Evolutionary conservation across 2,329 filamentous ascomycete genomes (phyloP).

Genomic region (Hypoxylon sp.): DNA sequence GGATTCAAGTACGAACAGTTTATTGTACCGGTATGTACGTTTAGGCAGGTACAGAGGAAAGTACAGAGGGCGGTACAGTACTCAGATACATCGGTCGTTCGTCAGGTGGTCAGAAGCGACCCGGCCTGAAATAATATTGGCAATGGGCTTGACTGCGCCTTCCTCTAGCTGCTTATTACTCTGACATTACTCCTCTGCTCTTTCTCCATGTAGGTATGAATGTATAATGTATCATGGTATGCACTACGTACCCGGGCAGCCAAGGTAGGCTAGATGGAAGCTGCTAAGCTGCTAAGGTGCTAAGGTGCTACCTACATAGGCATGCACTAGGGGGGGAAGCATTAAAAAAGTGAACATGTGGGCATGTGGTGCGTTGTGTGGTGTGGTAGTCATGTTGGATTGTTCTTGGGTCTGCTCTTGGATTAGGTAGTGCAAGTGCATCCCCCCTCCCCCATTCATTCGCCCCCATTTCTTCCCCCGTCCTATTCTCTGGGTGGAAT

Average conservation of each 20-base stretch:
- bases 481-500: conserved; percentile 40
- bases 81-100: conserved; percentile 24
- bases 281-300: conserved; percentile 30
- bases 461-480: conserved; percentile 27
- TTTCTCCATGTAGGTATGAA: not conserved
- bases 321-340: conserved; percentile 5
- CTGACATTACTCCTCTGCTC: conserved; percentile 7
- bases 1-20: conserved; percentile 35
- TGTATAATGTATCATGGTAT: conserved; percentile 6
- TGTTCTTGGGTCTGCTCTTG: conserved; percentile 19
- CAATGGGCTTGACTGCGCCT: conserved; percentile 35
- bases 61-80: conserved; percentile 20
- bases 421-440: not conserved
- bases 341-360: conserved; percentile 25
- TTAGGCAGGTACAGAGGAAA: conserved; percentile 37
- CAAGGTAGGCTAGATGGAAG: conserved; percentile 16
- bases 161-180: conserved; percentile 32
- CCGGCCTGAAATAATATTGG: conserved; percentile 34
- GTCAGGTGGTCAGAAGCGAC: conserved; percentile 34
- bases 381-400: conserved; percentile 34
- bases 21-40: conserved; percentile 23
- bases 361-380: conserved; percentile 43
- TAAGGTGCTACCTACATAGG: conserved; percentile 15
- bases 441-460: conserved; percentile 26
- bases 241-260: not conserved